Base-by-base conservation (phyloP, 441 rosid species). In the Jatropha multifida region DNA sequence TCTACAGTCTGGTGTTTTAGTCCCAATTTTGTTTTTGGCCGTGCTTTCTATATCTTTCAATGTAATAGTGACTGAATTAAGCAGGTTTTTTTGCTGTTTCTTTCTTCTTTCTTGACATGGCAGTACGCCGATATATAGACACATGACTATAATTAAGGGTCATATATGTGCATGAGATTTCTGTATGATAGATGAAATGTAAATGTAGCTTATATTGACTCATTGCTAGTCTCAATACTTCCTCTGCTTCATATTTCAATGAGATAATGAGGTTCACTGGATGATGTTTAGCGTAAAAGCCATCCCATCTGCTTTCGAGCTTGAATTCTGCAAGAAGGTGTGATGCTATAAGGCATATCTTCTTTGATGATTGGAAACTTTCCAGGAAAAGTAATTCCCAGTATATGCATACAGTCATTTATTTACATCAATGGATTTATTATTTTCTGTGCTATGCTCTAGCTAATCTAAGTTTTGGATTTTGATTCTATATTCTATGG, bases 91-190 rank as follows among this genome's bases (percentile, higher is more conserved):
- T 5, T 60, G 58, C 48, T 51, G 32, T 69, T 4, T 32, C 59
- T 44, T 69, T 66, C 61, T 48, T 71, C 44, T 44, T n/a, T 61
- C 23, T 65, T 52, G 17, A 26, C 38, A 17, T 65, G 71, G 65
- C 38, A 59, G 42, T 42, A 26, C 26, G 18, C 68, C 62, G 77
- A 56, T 42, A 42, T 42, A 3, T 8, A 42, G 6, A 42, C 9
- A 42, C 46, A 5, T 42, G 46, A 5, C 46, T 42, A 42, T 42
- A 42, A 42, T 42, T 4, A 42, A 8, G 46, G 9, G 46, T 42
- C 32, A 32, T 32, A 32, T 42, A 46, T 46, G 58, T 6, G 14
- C 32, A 8, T 46, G 5, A 37, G 20, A 13, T 27, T 72, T 72
- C 1, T 42, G 20, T 10, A 2, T 13, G n/a, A n/a, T 15, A 42